These are phyloP conservation scores for Phytophthora cactorum DNA, from an alignment of 352 stramenopile species.

Conservation along the genomic window DNA sequence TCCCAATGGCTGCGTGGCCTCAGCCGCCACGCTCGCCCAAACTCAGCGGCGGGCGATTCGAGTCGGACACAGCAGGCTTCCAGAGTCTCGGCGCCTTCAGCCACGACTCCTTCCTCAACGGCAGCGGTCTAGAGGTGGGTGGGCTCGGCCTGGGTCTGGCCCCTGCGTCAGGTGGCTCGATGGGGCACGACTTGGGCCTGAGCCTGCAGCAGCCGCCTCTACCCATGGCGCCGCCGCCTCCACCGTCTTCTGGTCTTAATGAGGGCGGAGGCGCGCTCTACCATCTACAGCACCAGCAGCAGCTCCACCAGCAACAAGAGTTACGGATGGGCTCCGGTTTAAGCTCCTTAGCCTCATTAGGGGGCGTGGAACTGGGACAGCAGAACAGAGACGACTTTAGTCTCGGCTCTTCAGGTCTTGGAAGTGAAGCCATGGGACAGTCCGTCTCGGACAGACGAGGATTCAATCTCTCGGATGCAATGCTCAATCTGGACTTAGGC, in stretches of 20 bases:
- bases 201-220: constrained; percentile 20
- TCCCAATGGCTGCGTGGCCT: constrained; percentile 40
- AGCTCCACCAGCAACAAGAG: constrained; percentile 45
- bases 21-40: constrained; percentile 35
- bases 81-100: constrained; percentile 29
- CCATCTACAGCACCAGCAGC: constrained; percentile 55
- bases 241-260: constrained; percentile 25
- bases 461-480: constrained; percentile 53
- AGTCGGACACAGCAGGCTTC: constrained; percentile 27
- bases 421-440: constrained; percentile 2
- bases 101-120: constrained; percentile 22
- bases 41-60: constrained; percentile 19
- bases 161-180: constrained; percentile 8
- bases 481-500: constrained; percentile 47
- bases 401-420: constrained; percentile 16
- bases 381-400: constrained; percentile 23
- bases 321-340: constrained; percentile 18
- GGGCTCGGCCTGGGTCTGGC: constrained; percentile 20
- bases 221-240: constrained; percentile 25
- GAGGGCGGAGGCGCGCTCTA: constrained; percentile 34
- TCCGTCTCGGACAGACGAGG: constrained; percentile 18
- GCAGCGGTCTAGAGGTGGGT: constrained; percentile 27
- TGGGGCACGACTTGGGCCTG: constrained; percentile 16
- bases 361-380: constrained; percentile 24
- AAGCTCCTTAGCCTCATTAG: constrained; percentile 27